These are phyloP conservation scores for Melastoma malabathricum DNA, from an alignment of 345 rosid species.

Conservation along the genomic window DNA sequence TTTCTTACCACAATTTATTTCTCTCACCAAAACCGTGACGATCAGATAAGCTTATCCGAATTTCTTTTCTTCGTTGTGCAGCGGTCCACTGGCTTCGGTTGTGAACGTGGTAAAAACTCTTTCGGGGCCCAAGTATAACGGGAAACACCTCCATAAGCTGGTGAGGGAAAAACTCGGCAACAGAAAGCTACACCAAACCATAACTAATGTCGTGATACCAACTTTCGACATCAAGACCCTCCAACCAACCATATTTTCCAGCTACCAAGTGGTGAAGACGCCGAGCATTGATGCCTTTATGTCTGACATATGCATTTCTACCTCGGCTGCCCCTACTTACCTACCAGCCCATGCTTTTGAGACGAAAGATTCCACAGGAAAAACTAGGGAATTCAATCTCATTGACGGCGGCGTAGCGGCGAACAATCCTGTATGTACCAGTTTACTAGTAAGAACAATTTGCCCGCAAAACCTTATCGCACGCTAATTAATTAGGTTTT, in stretches of 20 bases:
- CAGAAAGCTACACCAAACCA: slow-evolving; percentile 15
- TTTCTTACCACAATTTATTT: too few relatives aligned
- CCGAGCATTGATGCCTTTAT: slow-evolving; percentile 22
- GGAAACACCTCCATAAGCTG: slow-evolving; percentile 14
- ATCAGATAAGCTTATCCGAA: too few relatives aligned
- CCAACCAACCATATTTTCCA: slow-evolving; percentile 23
- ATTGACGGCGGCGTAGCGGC: slow-evolving; percentile 42
- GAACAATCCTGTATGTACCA: slow-evolving; percentile 35
- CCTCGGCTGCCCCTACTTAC: slow-evolving; percentile 50
- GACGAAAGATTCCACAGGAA: slow-evolving; percentile 12
- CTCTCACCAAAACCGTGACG: too few relatives aligned
- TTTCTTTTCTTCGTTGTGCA: neutral
- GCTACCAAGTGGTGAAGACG: slow-evolving; percentile 15
- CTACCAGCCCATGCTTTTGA: slow-evolving; percentile 35
- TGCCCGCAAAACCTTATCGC: too few relatives aligned
- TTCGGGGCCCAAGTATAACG: slow-evolving; percentile 22
- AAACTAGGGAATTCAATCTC: slow-evolving; percentile 25
- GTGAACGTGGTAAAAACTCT: slow-evolving; percentile 6
- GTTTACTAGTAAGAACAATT: too few relatives aligned
- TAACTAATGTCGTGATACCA: slow-evolving; percentile 25
- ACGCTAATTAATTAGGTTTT: too few relatives aligned
- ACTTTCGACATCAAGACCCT: slow-evolving; percentile 25
- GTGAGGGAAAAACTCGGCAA: slow-evolving; percentile 17
- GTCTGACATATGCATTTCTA: slow-evolving; percentile 38
- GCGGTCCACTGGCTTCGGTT: slow-evolving; percentile 3